Evolutionary conservation across 2,329 filamentous ascomycete species (phyloP).

Genomic region (Chrysoporthe puriensis): DNA sequence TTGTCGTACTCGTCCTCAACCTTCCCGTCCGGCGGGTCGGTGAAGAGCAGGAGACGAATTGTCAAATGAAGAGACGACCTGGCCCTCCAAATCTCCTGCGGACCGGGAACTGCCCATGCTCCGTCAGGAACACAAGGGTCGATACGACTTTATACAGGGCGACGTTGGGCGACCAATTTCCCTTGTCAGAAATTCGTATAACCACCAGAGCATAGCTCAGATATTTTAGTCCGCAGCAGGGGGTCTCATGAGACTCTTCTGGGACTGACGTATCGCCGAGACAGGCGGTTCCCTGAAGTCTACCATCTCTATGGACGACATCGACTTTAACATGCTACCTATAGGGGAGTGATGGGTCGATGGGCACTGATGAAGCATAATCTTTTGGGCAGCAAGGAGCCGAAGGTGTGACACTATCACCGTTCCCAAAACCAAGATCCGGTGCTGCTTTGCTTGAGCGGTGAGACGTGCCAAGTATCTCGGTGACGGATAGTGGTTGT

Average conservation of each 20-base stretch:
- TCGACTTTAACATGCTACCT: background rate
- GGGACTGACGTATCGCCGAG: background rate
- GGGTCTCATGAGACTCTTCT: background rate
- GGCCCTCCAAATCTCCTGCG: conserved; percentile 32
- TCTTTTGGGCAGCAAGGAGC: background rate
- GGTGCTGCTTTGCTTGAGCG: background rate
- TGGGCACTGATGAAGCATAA: background rate
- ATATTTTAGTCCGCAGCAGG: background rate
- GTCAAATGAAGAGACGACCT: conserved; percentile 37
- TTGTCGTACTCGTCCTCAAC: conserved; percentile 6
- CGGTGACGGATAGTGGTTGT: background rate
- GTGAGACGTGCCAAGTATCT: conserved; percentile 5
- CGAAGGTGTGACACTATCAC: background rate
- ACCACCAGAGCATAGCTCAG: background rate
- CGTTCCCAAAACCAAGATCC: conserved; percentile 1
- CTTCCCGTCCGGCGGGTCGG: conserved; percentile 1
- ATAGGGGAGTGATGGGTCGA: background rate
- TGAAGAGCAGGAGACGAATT: conserved; percentile 25
- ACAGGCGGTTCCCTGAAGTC: no score
- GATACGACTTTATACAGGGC: background rate
- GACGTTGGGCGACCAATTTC: background rate
- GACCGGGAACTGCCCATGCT: conserved; percentile 1
- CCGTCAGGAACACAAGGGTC: background rate
- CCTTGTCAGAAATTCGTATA: background rate
- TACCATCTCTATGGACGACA: background rate